phyloP scores from a whole-genome alignment of 1,139 yeast genomes.

The Nakaseomyces glabratus region DNA sequence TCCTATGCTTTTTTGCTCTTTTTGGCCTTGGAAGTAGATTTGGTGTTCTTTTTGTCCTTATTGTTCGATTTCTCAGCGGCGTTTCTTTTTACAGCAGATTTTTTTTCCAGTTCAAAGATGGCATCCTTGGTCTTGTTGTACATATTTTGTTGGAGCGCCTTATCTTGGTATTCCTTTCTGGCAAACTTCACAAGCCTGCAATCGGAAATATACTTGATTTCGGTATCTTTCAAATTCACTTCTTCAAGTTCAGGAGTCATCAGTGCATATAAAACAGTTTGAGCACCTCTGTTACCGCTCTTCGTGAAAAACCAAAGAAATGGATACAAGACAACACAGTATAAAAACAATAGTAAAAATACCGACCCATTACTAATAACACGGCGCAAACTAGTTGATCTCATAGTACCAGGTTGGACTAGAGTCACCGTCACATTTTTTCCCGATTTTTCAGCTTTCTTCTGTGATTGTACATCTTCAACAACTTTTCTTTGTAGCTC shows the following conservation, averaged over 20 bases:
- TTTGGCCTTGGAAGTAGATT: neutral
- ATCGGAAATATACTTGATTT: constrained; percentile 66
- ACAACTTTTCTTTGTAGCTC: constrained; percentile 63
- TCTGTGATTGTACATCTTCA: constrained; percentile 19
- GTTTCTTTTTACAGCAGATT: constrained; percentile 58
- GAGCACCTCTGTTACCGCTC: constrained; percentile 69
- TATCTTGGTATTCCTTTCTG: constrained; percentile 56
- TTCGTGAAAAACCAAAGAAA: constrained; percentile 74
- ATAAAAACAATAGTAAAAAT: constrained; percentile 53
- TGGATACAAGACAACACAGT: constrained; percentile 61
- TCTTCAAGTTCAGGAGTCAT: constrained; percentile 58
- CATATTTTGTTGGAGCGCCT: constrained; percentile 50
- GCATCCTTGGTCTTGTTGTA: constrained; percentile 52
- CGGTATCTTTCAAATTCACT: constrained; percentile 35
- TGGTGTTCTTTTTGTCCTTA: constrained; percentile 31
- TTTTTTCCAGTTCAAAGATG: constrained; percentile 55
- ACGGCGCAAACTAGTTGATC: constrained; percentile 79
- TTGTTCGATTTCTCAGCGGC: constrained; percentile 29
- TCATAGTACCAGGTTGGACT: constrained; percentile 87
- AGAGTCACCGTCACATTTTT: constrained; percentile 63
- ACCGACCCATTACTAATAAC: constrained; percentile 69
- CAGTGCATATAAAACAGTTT: constrained; percentile 60
- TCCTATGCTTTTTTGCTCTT: constrained; percentile 4
- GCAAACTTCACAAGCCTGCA: constrained; percentile 53
- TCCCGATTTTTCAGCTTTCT: constrained; percentile 50